Conservation (phyloP, 495 filamentous ascomycete genomes). For the Jackrogersella minutella region DNA sequence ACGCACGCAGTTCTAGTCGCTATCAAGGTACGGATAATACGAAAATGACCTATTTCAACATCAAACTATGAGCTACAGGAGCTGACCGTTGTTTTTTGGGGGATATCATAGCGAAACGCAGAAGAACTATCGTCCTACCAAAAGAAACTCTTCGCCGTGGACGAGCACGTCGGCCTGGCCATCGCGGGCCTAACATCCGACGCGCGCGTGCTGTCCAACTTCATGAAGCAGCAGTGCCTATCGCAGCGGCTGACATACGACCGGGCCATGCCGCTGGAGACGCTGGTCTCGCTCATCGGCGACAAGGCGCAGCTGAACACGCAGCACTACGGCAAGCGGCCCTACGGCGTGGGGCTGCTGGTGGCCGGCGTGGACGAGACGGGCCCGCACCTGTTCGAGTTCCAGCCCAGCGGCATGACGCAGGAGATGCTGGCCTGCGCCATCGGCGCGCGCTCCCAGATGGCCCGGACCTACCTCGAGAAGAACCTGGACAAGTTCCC, state of each 20-base stretch:
- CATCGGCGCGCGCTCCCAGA: conserved; percentile 94
- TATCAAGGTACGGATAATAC: conserved; percentile 76
- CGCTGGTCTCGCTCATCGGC: conserved; percentile 87
- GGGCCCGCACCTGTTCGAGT: conserved; percentile 96
- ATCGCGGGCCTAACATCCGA: conserved; percentile 98
- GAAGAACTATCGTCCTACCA: conserved; percentile 99
- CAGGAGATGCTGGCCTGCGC: conserved; percentile 96
- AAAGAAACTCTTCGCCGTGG: conserved; percentile 97
- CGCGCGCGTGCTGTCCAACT: conserved; percentile 98
- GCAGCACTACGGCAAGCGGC: conserved; percentile 94
- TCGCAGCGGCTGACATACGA: conserved; percentile 94
- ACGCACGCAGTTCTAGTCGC: conserved; percentile 96
- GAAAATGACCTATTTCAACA: neutral
- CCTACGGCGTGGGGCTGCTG: conserved; percentile 94
- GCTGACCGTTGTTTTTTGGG: neutral
- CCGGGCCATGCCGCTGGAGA: conserved; percentile 86
- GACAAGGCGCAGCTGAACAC: conserved; percentile 98
- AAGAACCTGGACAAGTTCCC: conserved; percentile 84
- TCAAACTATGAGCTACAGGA: neutral
- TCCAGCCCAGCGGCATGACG: conserved; percentile 94
- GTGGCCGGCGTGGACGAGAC: conserved; percentile 93
- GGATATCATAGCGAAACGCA: conserved; percentile 78
- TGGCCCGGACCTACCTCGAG: conserved; percentile 96
- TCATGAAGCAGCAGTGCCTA: conserved; percentile 99
- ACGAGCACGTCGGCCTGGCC: conserved; percentile 93